Evolutionary conservation across 805 yeast genomes (phyloP).

Genomic region (Metschnikowia noctiluminum): DNA sequence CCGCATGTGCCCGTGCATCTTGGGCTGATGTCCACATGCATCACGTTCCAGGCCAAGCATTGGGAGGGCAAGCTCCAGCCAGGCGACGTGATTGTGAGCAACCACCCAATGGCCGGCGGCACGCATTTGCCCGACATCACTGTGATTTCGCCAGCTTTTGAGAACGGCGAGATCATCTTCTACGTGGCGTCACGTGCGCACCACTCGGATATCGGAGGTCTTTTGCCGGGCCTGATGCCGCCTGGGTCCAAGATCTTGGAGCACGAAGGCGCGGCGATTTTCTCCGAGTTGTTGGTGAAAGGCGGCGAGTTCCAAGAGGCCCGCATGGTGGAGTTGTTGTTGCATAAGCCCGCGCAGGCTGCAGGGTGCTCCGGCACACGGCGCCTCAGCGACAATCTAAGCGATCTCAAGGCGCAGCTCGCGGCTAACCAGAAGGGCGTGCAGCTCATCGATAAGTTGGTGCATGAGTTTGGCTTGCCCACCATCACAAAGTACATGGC

Average conservation of each 20-base stretch:
- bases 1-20: conserved; percentile 46
- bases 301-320: conserved; percentile 75
- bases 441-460: conserved; percentile 15
- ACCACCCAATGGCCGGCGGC: conserved; percentile 44
- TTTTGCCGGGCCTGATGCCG: conserved; percentile 92
- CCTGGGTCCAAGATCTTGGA: conserved; percentile 80
- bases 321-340: conserved; percentile 56
- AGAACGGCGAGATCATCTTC: conserved; percentile 50
- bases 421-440: conserved; percentile 23
- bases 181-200: conserved; percentile 95
- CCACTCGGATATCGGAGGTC: conserved; percentile 94
- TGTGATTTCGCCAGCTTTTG: conserved; percentile 84
- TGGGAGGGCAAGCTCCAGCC: conserved; percentile 39
- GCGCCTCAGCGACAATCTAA: conserved; percentile 74
- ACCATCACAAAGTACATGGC: conserved; percentile 19
- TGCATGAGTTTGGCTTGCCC: conserved; percentile 16
- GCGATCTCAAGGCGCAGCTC: conserved; percentile 47
- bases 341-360: conserved; percentile 70
- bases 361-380: conserved; percentile 92
- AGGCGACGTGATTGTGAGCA: conserved; percentile 43
- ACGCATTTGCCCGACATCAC: conserved; percentile 60
- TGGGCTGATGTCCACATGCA: conserved; percentile 48
- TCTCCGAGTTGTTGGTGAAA: conserved; percentile 66
- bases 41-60: conserved; percentile 36
- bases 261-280: conserved; percentile 90